A percentile compares a stretch with the other conserved stretches of the same genome.
Conservation (phyloP, 129 eudicot genomes). For the Arctium lappa region DNA sequence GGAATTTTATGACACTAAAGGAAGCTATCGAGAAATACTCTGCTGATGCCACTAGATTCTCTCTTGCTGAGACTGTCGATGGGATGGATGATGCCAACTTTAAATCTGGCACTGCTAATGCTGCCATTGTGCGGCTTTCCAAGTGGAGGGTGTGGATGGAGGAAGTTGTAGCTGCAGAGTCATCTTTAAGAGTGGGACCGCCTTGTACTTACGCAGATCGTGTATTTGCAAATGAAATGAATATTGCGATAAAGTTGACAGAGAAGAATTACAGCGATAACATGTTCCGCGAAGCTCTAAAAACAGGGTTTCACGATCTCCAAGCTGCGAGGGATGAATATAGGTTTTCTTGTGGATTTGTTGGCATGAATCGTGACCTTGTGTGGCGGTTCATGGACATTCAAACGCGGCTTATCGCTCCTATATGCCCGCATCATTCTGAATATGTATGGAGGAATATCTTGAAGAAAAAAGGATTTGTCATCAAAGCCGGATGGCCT, state of each 20-base stretch:
- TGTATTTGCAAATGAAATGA: conserved; percentile 81
- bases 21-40: conserved; percentile 81
- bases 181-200: conserved; percentile 56
- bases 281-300: conserved; percentile 85
- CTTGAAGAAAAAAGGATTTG: conserved; percentile 69
- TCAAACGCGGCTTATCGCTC: conserved; percentile 80
- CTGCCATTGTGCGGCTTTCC: conserved; percentile 79
- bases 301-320: conserved; percentile 79
- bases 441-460: conserved; percentile 77
- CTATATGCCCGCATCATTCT: conserved; percentile 82
- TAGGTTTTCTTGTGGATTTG: conserved; percentile 71
- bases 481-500: conserved; percentile 83
- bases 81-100: conserved; percentile 93
- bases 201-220: conserved; percentile 65
- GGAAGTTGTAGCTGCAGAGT: conserved; percentile 59
- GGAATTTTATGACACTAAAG: conserved; percentile 78
- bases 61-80: conserved; percentile 88
- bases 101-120: conserved; percentile 79
- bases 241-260: conserved; percentile 58
- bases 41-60: conserved; percentile 82
- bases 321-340: conserved; percentile 95
- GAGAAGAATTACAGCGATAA: conserved; percentile 63
- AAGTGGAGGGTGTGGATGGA: conserved; percentile 81
- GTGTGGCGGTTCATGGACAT: conserved; percentile 76
- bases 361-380: conserved; percentile 72